Base-by-base conservation (phyloP, 352 stramenopile genomes). In the Phytophthora cryptogea region DNA sequence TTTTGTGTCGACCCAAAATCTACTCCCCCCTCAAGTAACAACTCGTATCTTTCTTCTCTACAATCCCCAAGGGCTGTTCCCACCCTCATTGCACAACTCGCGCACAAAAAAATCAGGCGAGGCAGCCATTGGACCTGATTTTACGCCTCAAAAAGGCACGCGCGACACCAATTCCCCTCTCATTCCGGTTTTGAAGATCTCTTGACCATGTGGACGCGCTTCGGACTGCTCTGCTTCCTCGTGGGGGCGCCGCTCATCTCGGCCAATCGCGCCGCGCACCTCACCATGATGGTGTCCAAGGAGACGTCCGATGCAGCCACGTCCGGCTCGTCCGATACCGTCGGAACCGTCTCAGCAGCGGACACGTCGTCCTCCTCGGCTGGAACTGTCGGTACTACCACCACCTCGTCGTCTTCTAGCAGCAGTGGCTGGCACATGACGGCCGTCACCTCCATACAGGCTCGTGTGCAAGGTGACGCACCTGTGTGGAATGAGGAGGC, bases 391-490 rank as follows among this genome's bases (percentile, higher is more conserved):
- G 42, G 41, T 10, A 47, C 23, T 5, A 20, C 23, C 13, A 33
- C 41, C 20, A 47, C 28, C 4, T 43, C 57, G 0, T 51, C 56
- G 3, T 50, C 45, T n/a, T 56, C 45, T 11, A 50, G 44, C 42
- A 66, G 43, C 48, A 48, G 49, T 14, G 55, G 56, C 11, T 70
- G 63, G 63, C 56, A 66, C 50, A 71, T 71, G 63, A 67, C 10
- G 20, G 16, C 57, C 5, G 74, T 88, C 7, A 77, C 51, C 1
- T 57, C 61, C 0, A 46, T 90, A 14, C 78, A 88, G 27, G 78
- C 65, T 9, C 80, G 80, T 43, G 76, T 87, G 17, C 75, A 90
- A 57, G 74, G 72, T 8, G 70, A 85, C 32, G 48, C 59, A 3
- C 80, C 80, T 3, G 56, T 69, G 11, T 83, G 67, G 70, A 64